Percentiles rank a stretch among this genome's conserved stretches.
Conservation (phyloP, 1,139 yeast species). For the Pichia sp. region DNA sequence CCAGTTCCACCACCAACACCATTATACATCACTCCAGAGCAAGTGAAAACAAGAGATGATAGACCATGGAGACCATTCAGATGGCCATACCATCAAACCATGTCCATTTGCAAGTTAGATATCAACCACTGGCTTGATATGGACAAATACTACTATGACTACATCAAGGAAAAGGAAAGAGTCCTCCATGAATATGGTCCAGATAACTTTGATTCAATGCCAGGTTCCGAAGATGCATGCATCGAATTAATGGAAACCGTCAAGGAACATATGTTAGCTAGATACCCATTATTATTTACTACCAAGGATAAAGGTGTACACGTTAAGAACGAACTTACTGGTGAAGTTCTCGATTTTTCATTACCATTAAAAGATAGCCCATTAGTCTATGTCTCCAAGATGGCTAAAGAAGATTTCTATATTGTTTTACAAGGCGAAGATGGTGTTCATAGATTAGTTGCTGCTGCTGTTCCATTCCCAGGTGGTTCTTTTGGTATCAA, state of each 20-base stretch:
- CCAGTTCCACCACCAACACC: conserved; percentile 57
- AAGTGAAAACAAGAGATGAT: conserved; percentile 62
- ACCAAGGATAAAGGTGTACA: conserved; percentile 47
- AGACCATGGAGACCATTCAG: conserved; percentile 82
- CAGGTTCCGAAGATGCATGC: conserved; percentile 65
- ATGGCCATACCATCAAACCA: conserved; percentile 80
- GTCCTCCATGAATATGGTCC: conserved; percentile 58
- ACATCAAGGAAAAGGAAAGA: conserved; percentile 59
- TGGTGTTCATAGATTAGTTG: conserved; percentile 61
- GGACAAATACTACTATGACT: conserved; percentile 72
- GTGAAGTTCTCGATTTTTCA: conserved; percentile 59
- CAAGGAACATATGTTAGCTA: conserved; percentile 52
- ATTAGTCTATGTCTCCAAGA: conserved; percentile 55
- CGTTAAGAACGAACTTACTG: conserved; percentile 59
- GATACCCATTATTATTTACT: conserved; percentile 65
- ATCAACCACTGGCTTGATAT: conserved; percentile 76
- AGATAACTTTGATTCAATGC: conserved; percentile 64
- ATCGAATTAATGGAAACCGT: conserved; percentile 64
- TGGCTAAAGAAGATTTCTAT: conserved; percentile 77
- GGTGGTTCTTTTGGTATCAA: conserved; percentile 71
- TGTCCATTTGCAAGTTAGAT: conserved; percentile 69
- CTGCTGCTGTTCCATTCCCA: conserved; percentile 78
- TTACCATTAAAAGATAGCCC: conserved; percentile 63
- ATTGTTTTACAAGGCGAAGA: conserved; percentile 56
- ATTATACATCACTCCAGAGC: conserved; percentile 62